A percentile compares a stretch with the other conserved stretches of the same genome.
These are phyloP conservation scores for Populus trichocarpa DNA, from an alignment of 441 rosid species.

Conservation along the genomic window DNA sequence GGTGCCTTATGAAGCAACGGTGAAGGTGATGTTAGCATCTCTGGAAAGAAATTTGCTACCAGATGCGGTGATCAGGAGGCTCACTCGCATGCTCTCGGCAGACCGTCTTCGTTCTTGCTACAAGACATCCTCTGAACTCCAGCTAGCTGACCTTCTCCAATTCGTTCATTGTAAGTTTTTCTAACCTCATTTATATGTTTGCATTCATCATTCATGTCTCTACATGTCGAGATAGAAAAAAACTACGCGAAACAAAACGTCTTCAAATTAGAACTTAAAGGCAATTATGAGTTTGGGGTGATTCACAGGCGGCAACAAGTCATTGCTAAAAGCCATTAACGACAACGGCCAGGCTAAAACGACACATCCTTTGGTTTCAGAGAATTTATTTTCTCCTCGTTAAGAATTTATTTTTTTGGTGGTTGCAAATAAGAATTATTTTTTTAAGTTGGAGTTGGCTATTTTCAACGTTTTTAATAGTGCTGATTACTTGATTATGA, in stretches of 20 bases:
- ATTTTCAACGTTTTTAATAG: background rate
- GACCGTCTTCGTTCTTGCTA: slow-evolving; percentile 65
- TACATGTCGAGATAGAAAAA: background rate
- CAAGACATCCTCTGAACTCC: slow-evolving; percentile 51
- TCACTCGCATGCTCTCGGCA: slow-evolving; percentile 61
- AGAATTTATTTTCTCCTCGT: background rate
- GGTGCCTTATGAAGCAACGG: slow-evolving; percentile 49
- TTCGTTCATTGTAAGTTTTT: slow-evolving; percentile 43
- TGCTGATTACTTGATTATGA: background rate
- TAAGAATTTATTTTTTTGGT: background rate
- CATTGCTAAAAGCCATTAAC: background rate
- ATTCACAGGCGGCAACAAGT: background rate
- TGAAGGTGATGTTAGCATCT: slow-evolving; percentile 42
- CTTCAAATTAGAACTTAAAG: background rate
- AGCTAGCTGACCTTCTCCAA: slow-evolving; percentile 59
- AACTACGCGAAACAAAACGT: background rate
- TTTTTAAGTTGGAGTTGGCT: background rate
- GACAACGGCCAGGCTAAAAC: background rate
- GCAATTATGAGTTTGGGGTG: background rate
- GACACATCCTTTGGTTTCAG: background rate
- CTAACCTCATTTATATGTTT: background rate
- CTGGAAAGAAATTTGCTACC: slow-evolving; percentile 71
- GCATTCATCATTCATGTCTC: background rate
- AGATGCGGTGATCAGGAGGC: slow-evolving; percentile 49
- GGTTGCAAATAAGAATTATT: background rate